Evolutionary conservation across 768 basidiomycete genomes (phyloP), one percentile per base, ranked within the genome.

Genomic region (Naematelia encephala): DNA sequence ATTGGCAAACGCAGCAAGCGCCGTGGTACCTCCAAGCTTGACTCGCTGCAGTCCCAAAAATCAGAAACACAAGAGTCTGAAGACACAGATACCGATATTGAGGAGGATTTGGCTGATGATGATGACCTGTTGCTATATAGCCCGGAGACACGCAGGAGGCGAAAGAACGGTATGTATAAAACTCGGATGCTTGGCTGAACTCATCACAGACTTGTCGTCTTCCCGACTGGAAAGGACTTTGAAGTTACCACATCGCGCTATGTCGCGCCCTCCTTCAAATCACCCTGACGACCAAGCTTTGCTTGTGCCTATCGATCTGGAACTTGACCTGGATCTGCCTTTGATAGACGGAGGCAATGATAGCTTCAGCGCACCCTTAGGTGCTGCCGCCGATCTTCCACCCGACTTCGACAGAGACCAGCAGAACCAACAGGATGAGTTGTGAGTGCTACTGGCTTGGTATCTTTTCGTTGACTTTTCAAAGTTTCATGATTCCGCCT

Each of bases 1-100:
- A 42, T 65, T 19, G 57, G 44, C 10, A 19, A 25, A 4, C 52
- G 39, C 8, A 30, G 61, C 43, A 59, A 61, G 44, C 54, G 67
- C 19, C 57, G 64, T 3, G 39, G 62, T 11, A 62, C 64, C 22
- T 62, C 70, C 1, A 62, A 64, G 56, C 59, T 72, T 3, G 51
- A 51, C 39, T 64, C 61, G 13, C 58, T 63, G 10, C 44, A 44
- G 4, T 51, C 54, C 8, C 64, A 68, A 45, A 43, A 54, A 13
- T 42, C 51, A 19, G 46, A 64, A 16, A 59, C 56, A 1, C 55
- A 59, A 2, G 59, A 63, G 3, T 61, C 62, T 13, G 61, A 63
- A 29, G 58, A 62, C 25, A 29, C 39, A 12, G 53, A 50, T 19
- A 47, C 52, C 8, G 50, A 43, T 14, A 26, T 23, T 22, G 60